These are phyloP conservation scores for Dissoconium aciculare DNA, from an alignment of 2,329 filamentous ascomycete genomes.

Conservation along the genomic window DNA sequence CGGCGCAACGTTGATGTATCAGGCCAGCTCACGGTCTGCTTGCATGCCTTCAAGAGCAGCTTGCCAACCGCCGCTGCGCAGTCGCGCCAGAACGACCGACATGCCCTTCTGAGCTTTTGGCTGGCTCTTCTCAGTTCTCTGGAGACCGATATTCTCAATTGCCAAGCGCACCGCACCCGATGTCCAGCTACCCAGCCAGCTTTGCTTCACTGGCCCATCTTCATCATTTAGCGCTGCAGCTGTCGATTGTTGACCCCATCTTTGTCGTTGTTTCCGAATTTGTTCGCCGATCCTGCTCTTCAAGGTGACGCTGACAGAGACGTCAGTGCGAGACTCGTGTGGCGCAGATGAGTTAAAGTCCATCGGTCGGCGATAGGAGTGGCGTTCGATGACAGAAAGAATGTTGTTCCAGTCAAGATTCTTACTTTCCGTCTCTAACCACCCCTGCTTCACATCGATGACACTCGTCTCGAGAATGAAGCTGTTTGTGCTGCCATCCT, in stretches of 20 bases:
- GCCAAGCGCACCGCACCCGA: slow-evolving; percentile 59
- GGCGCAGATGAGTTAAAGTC: slow-evolving; percentile 12
- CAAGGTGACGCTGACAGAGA: slow-evolving; percentile 60
- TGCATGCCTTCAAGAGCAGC: slow-evolving; percentile 58
- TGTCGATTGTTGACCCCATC: slow-evolving; percentile 24
- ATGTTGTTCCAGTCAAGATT: slow-evolving; percentile 75
- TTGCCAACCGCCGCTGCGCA: slow-evolving; percentile 51
- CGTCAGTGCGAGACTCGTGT: slow-evolving; percentile 38
- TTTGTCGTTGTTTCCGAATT: slow-evolving; percentile 39
- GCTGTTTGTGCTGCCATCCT: slow-evolving; percentile 49
- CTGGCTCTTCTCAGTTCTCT: slow-evolving; percentile 61
- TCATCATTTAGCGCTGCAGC: slow-evolving; percentile 14
- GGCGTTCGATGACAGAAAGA: slow-evolving; percentile 61
- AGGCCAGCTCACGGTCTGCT: slow-evolving; percentile 34
- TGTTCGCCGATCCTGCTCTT: slow-evolving; percentile 57
- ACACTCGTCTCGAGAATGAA: slow-evolving; percentile 71
- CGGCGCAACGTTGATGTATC: slow-evolving; percentile 1
- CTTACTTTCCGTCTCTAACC: slow-evolving; percentile 67
- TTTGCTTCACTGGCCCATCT: slow-evolving; percentile 35
- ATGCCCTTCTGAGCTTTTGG: slow-evolving; percentile 72
- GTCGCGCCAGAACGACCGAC: slow-evolving; percentile 61
- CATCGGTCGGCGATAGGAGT: slow-evolving; percentile 46
- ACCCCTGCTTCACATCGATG: slow-evolving; percentile 64
- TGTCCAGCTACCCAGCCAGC: slow-evolving; percentile 49
- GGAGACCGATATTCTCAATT: slow-evolving; percentile 64